A percentile compares a stretch with the other conserved stretches of the same genome.
Evolutionary conservation across 805 yeast genomes (phyloP).

Genomic region (Yueomyces sinensis): DNA sequence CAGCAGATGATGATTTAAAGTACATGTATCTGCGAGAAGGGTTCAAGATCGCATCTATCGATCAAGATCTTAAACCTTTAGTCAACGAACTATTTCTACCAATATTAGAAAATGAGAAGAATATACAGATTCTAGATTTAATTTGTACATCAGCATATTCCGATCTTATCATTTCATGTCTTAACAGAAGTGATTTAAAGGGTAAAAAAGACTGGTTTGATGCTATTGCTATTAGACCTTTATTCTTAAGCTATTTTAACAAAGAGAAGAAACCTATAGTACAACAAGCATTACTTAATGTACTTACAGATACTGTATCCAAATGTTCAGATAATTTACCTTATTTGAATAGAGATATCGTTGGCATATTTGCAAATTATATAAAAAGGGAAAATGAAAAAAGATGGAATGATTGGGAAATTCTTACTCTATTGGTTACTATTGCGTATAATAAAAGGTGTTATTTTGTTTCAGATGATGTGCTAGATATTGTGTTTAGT

Average conservation of each 20-base stretch:
- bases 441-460: constrained; percentile 1
- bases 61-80: constrained; percentile 45
- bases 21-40: constrained; percentile 74
- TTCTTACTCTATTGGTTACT: not conserved
- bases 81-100: constrained; percentile 35
- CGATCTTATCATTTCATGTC: constrained; percentile 25
- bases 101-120: constrained; percentile 31
- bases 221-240: constrained; percentile 4
- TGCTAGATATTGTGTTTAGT: not conserved
- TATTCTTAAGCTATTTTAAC: not conserved
- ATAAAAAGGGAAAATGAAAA: constrained; percentile 2
- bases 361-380: not conserved
- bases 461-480: not conserved
- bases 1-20: constrained; percentile 17
- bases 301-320: not conserved
- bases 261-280: not conserved
- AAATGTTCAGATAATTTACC: not conserved
- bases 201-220: constrained; percentile 4
- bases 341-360: not conserved
- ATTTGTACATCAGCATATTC: constrained; percentile 37
- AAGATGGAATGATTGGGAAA: not conserved
- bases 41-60: constrained; percentile 63
- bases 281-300: not conserved
- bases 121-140: constrained; percentile 31
- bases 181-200: constrained; percentile 4